Conservation (phyloP, 768 basidiomycete species). For the Russula earlei region DNA sequence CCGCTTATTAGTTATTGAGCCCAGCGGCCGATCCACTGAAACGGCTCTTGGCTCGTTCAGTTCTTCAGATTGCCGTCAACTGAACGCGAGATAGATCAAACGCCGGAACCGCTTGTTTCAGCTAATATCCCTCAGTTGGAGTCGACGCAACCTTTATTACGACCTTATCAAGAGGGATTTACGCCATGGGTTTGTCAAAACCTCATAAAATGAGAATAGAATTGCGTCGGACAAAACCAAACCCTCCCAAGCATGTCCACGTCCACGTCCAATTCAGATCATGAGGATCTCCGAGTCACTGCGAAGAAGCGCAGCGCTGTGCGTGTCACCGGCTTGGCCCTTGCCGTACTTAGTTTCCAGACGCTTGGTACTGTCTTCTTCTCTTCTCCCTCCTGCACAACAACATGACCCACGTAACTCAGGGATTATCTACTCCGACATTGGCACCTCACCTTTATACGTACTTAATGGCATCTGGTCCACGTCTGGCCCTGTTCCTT, state of each 20-base stretch:
- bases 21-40: too few species aligned
- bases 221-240: too few species aligned
- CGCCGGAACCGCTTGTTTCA: too few species aligned
- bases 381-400: not conserved
- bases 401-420: not conserved
- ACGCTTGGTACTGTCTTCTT: conserved; percentile 22
- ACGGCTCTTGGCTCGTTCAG: too few species aligned
- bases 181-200: conserved; percentile 1
- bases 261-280: not conserved
- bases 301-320: not conserved
- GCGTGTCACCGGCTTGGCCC: conserved; percentile 13
- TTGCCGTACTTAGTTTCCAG: conserved; percentile 27
- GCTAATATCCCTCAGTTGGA: too few species aligned
- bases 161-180: conserved; percentile 12
- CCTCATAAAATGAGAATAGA: not conserved
- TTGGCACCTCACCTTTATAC: conserved; percentile 54
- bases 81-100: too few species aligned
- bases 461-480: conserved; percentile 59
- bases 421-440: conserved; percentile 37
- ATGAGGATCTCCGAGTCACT: not conserved
- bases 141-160: too few species aligned
- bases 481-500: conserved; percentile 35
- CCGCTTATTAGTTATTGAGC: too few species aligned
- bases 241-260: not conserved
- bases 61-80: too few species aligned